These are phyloP conservation scores for Elongisporangium prolatum DNA, from an alignment of 352 stramenopile species.

Conservation along the genomic window DNA sequence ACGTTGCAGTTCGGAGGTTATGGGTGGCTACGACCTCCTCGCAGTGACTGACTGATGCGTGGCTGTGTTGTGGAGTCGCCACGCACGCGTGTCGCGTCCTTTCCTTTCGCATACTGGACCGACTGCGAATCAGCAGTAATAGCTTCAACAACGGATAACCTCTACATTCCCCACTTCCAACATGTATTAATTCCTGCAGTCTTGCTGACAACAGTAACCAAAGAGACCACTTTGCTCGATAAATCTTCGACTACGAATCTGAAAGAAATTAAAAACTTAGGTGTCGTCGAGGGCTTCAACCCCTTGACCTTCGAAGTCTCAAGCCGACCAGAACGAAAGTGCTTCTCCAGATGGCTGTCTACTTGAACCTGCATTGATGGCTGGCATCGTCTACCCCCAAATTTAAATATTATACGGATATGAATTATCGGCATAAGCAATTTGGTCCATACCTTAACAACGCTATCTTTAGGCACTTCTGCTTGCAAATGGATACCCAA, in stretches of 20 bases:
- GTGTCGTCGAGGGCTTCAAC: neutral
- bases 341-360: neutral
- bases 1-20: neutral
- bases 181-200: neutral
- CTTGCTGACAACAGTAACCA: neutral
- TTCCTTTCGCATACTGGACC: neutral
- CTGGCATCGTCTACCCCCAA: too few species aligned
- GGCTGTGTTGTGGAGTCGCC: neutral
- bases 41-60: neutral
- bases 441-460: neutral
- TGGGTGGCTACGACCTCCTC: neutral
- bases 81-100: neutral
- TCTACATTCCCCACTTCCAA: neutral
- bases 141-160: neutral
- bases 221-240: neutral
- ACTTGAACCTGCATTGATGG: neutral
- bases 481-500: neutral
- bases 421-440: neutral
- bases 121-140: neutral
- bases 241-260: neutral
- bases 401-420: neutral
- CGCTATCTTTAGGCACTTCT: neutral
- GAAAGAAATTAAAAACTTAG: neutral
- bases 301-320: neutral
- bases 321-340: neutral